Conservation (phyloP, 78 protist species). For the Planoprotostelium fungivorum region DNA sequence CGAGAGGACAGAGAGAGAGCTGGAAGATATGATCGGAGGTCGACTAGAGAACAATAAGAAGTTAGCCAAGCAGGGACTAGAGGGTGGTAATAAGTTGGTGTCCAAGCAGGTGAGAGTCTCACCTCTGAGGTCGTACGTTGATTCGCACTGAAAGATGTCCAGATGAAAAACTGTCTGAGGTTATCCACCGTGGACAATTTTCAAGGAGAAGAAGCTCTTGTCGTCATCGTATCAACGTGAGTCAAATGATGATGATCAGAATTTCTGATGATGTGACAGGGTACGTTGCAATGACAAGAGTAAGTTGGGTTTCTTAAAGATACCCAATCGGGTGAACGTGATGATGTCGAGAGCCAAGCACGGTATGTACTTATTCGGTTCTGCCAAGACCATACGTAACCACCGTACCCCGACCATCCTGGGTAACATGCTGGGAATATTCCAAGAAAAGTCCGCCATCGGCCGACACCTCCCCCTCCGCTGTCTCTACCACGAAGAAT, state of each 20-base stretch:
- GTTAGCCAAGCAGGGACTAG: not conserved
- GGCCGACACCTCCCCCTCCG: constrained; percentile 3
- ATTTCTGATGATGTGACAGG: not conserved
- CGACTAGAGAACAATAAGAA: not conserved
- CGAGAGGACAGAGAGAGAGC: not conserved
- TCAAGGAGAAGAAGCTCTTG: constrained; percentile 81
- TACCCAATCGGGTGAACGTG: constrained; percentile 66
- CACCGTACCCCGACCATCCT: not conserved
- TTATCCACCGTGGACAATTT: constrained; percentile 79
- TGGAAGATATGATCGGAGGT: not conserved
- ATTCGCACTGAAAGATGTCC: not conserved
- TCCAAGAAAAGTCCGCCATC: not conserved
- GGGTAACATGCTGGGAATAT: constrained; percentile 8
- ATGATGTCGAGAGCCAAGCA: constrained; percentile 71
- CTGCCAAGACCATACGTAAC: not conserved
- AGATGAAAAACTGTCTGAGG: constrained; percentile 13
- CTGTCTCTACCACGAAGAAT: constrained; percentile 16
- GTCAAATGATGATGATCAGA: not conserved
- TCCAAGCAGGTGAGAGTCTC: not conserved
- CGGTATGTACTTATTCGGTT: constrained; percentile 70
- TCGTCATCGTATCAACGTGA: constrained; percentile 44
- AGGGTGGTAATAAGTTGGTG: too few relatives aligned
- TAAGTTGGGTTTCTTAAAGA: constrained; percentile 68
- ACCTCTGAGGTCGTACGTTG: not conserved
- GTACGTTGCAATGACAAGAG: constrained; percentile 65